These are phyloP conservation scores for Cladosporium phlei DNA, from an alignment of 2,329 filamentous ascomycete species.

Conservation along the genomic window DNA sequence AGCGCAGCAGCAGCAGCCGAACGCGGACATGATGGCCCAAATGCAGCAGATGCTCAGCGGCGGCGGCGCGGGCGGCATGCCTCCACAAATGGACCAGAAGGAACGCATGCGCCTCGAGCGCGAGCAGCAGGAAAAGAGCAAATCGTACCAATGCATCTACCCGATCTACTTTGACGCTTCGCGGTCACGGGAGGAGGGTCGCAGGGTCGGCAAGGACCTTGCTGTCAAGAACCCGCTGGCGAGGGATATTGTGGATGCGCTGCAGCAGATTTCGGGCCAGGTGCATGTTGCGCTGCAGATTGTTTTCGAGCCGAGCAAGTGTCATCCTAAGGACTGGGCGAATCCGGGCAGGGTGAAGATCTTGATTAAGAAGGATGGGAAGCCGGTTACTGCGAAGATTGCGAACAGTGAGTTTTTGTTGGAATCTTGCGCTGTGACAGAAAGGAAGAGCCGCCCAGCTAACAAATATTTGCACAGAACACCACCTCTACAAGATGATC, in stretches of 20 bases:
- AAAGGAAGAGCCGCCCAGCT: background rate
- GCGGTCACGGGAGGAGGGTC: conserved; percentile 70
- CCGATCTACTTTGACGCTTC: conserved; percentile 88
- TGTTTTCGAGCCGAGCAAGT: conserved; percentile 85
- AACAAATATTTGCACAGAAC: conserved; percentile 52
- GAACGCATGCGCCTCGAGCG: conserved; percentile 33
- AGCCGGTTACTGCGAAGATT: conserved; percentile 46
- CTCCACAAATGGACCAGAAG: conserved; percentile 29
- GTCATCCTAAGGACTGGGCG: conserved; percentile 94
- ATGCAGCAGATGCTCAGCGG: conserved; percentile 24
- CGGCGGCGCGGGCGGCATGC: conserved; percentile 16
- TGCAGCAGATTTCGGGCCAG: conserved; percentile 53
- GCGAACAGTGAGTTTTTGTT: conserved; percentile 56
- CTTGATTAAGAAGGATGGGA: conserved; percentile 60
- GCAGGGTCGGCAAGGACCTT: conserved; percentile 66
- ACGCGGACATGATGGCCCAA: conserved; percentile 23
- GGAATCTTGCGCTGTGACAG: background rate
- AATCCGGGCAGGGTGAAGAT: conserved; percentile 90
- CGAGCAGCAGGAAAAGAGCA: conserved; percentile 55
- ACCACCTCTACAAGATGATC: conserved; percentile 80
- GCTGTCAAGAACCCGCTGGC: conserved; percentile 84
- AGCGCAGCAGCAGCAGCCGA: background rate
- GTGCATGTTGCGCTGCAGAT: conserved; percentile 49
- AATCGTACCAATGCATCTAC: conserved; percentile 83
- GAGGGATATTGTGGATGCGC: conserved; percentile 82